A percentile compares a stretch with the other conserved stretches of the same genome.
phyloP scores from a whole-genome alignment of 805 yeast species.

The Candida bentonensis region DNA sequence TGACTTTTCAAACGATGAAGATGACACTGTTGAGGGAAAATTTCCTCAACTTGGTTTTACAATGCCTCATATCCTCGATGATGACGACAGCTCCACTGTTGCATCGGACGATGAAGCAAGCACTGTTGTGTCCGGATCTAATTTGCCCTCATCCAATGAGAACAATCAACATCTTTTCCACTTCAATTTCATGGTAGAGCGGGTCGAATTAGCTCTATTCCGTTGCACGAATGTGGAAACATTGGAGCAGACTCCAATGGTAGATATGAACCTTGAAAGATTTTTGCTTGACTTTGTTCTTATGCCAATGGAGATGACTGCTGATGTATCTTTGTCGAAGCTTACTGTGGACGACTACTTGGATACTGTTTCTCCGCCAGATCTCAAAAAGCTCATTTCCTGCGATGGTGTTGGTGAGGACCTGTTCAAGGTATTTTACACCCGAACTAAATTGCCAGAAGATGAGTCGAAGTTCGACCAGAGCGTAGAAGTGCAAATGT shows the following conservation, averaged over 20 bases:
- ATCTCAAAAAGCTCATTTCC: constrained; percentile 55
- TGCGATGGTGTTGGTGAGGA: constrained; percentile 34
- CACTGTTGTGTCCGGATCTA: neutral
- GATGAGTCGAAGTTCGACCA: constrained; percentile 47
- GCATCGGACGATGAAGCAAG: constrained; percentile 6
- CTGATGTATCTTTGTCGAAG: constrained; percentile 50
- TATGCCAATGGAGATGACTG: constrained; percentile 46
- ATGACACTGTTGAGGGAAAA: constrained; percentile 2
- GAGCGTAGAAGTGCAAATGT: constrained; percentile 53
- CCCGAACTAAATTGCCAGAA: constrained; percentile 38
- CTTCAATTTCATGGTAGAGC: constrained; percentile 53
- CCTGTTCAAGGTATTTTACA: constrained; percentile 46
- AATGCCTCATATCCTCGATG: neutral
- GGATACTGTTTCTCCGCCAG: constrained; percentile 45
- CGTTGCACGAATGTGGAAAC: constrained; percentile 53
- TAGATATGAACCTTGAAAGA: constrained; percentile 57
- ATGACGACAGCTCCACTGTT: constrained; percentile 8
- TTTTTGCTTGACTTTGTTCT: constrained; percentile 47
- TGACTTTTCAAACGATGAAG: constrained; percentile 6
- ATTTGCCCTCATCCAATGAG: neutral
- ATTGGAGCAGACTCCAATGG: constrained; percentile 49
- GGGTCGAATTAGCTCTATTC: constrained; percentile 44
- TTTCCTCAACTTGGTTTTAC: neutral
- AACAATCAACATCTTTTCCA: constrained; percentile 55
- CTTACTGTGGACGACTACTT: constrained; percentile 64